Percentiles rank a stretch among this genome's conserved stretches.
Evolutionary conservation across 148 eudicot species (phyloP).

Genomic region (Chenopodium suecicum): DNA sequence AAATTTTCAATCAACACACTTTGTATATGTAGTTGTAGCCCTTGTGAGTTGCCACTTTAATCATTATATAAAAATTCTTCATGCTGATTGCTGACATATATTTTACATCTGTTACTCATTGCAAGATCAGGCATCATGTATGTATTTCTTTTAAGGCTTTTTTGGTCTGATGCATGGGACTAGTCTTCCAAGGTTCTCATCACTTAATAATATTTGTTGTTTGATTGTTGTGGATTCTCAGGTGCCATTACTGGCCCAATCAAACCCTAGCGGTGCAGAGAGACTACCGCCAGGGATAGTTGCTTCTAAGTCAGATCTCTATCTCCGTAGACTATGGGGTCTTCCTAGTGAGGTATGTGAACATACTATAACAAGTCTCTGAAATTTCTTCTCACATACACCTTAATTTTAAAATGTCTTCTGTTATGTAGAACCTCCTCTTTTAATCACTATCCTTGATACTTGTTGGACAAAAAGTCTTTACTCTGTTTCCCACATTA

Average conservation of each 20-base stretch:
- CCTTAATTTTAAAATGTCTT: too few relatives aligned
- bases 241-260: conserved; percentile 41
- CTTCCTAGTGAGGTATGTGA: conserved; percentile 52
- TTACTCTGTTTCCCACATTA: too few relatives aligned
- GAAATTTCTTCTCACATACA: too few relatives aligned
- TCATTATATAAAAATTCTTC: too few relatives aligned
- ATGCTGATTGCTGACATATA: neutral
- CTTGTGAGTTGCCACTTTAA: neutral
- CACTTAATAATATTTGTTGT: neutral
- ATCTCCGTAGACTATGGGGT: conserved; percentile 57
- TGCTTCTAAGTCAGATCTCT: conserved; percentile 46
- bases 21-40: too few relatives aligned
- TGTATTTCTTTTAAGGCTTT: neutral
- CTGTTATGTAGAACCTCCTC: too few relatives aligned
- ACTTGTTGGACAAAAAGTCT: too few relatives aligned
- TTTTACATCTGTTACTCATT: neutral
- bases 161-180: neutral
- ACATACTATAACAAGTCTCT: neutral
- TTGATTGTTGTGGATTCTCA: neutral
- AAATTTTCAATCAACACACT: too few relatives aligned
- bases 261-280: conserved; percentile 76
- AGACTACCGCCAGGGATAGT: conserved; percentile 63
- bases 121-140: neutral
- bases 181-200: neutral
- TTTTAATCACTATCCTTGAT: too few relatives aligned